Conservation (phyloP, 2,329 filamentous ascomycete genomes). For the Sporothrix luriei region DNA sequence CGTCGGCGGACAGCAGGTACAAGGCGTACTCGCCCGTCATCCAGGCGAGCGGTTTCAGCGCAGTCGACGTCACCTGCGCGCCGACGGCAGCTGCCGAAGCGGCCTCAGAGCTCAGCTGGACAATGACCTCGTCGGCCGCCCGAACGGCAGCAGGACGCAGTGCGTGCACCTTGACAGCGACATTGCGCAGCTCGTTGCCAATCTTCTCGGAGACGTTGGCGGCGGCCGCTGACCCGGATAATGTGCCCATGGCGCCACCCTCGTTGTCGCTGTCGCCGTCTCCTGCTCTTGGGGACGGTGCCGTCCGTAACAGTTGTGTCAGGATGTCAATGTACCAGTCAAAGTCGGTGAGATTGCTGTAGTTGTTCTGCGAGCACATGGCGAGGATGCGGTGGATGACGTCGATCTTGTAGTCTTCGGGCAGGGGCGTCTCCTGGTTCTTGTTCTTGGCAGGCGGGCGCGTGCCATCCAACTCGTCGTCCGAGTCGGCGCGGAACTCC, state of each 20-base stretch:
- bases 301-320: conserved; percentile 77
- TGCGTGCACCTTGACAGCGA: conserved; percentile 87
- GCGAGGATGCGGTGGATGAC: conserved; percentile 81
- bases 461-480: conserved; percentile 54
- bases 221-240: conserved; percentile 38
- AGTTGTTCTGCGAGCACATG: conserved; percentile 90
- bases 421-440: conserved; percentile 61
- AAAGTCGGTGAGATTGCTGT: conserved; percentile 83
- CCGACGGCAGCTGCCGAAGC: conserved; percentile 46
- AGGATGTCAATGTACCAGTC: conserved; percentile 96
- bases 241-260: conserved; percentile 32
- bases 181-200: conserved; percentile 82
- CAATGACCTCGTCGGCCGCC: conserved; percentile 76
- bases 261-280: conserved; percentile 47
- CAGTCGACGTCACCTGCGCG: conserved; percentile 62
- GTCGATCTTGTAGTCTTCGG: conserved; percentile 81
- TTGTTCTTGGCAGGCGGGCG: conserved; percentile 43
- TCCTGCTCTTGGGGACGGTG: conserved; percentile 53
- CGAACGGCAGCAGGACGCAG: conserved; percentile 78
- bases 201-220: conserved; percentile 68
- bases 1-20: conserved; percentile 69
- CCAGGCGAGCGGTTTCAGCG: conserved; percentile 78
- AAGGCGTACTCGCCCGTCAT: conserved; percentile 83
- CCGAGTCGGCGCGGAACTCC: conserved; percentile 51
- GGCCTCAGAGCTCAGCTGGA: conserved; percentile 57